phyloP scores from a whole-genome alignment of 768 basidiomycete species.

The Psilocybe azurescens region DNA sequence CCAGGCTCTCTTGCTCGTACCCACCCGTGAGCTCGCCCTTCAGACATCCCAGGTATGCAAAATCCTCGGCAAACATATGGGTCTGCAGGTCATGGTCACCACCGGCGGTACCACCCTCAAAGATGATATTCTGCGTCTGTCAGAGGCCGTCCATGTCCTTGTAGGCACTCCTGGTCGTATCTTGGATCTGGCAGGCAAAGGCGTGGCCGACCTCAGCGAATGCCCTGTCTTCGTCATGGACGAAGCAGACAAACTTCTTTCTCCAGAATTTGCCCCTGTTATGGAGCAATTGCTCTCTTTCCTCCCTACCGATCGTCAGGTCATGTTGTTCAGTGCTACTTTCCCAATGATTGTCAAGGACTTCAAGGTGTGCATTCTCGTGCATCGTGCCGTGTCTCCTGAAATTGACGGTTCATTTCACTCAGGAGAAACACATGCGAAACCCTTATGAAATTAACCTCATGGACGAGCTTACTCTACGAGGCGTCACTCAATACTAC shows the following conservation, averaged over 20 bases:
- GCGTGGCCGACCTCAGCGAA: slow-evolving; percentile 90
- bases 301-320: slow-evolving; percentile 86
- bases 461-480: slow-evolving; percentile 99
- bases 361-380: slow-evolving; percentile 75
- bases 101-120: slow-evolving; percentile 98
- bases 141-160: slow-evolving; percentile 91
- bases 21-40: slow-evolving; percentile 97
- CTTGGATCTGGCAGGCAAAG: slow-evolving; percentile 92
- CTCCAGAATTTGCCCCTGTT: slow-evolving; percentile 96
- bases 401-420: slow-evolving; percentile 8
- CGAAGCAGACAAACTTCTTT: slow-evolving; percentile 97
- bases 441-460: slow-evolving; percentile 98
- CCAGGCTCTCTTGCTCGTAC: slow-evolving; percentile 95
- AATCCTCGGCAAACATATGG: slow-evolving; percentile 95
- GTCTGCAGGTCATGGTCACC: slow-evolving; percentile 97
- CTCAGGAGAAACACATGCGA: slow-evolving; percentile 94
- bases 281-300: slow-evolving; percentile 94
- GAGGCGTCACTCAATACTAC: slow-evolving; percentile 99
- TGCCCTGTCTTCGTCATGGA: slow-evolving; percentile 99
- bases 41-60: slow-evolving; percentile 99
- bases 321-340: slow-evolving; percentile 99
- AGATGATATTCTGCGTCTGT: slow-evolving; percentile 94
- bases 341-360: slow-evolving; percentile 99
- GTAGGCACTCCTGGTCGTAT: slow-evolving; percentile 98
- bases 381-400: not conserved